Evolutionary conservation across 2,329 filamentous ascomycete species (phyloP), one percentile per base, ranked within the genome.

Genomic region (Beauveria caledonica): DNA sequence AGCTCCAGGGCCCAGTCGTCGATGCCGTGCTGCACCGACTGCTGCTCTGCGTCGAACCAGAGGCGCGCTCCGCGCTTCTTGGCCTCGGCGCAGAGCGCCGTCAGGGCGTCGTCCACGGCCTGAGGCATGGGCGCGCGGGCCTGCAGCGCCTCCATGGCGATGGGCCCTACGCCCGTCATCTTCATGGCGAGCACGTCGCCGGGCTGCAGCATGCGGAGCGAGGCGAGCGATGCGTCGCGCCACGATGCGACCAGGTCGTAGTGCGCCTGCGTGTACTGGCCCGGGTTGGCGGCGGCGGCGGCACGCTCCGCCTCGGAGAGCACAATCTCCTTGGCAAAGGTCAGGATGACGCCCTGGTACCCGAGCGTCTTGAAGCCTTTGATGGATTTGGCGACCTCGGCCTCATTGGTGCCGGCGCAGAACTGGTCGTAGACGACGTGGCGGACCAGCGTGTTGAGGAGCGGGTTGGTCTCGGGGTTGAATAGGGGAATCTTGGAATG

Each of bases 11-110:
- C 87, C 86, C 89, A 90, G 61, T 82, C 79, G 70, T 91, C 85
- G 63, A 92, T 90, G 6, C 88, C 89, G 10, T 78, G 74, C 72
- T 92, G 88, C 19, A 91, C 80, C 53, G 82, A 79, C 58, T 84
- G 84, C 70, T 92, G 88, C 72, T 95, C 90, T 1, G 89, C 90
- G 64, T 92, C 88, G 63, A 92, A 87, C 2, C 93, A 81, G 2
- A 94, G 77, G 5, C 82, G 79, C 1, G 92, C 82, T n/a, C 84
- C 82, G 60, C 85, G 83, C 15, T 79, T 74, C 1, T 80, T 78
- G 0, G 89, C 89, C 17, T 85, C 79, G 46, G 84, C 76, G 72
- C 89, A 92, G 61, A 92, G 83, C 54, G 82, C 77, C 63, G 87
- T 81, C 61, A 93, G 86, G 10, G 88, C 87, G 2, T 78, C 71